These are phyloP conservation scores for Phytophthora cajani DNA, from an alignment of 352 stramenopile species.

Conservation along the genomic window DNA sequence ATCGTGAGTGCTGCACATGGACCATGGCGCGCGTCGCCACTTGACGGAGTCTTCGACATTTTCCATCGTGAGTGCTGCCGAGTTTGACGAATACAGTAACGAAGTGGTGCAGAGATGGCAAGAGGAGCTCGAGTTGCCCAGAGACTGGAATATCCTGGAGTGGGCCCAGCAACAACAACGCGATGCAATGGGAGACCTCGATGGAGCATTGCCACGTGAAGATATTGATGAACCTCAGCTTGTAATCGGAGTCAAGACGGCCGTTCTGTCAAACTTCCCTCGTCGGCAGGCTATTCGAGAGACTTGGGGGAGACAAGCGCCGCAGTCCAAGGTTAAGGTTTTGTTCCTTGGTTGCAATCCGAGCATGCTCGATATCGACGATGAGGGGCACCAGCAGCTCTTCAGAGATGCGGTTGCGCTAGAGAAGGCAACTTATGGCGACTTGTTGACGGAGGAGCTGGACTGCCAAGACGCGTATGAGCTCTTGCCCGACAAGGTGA, in stretches of 20 bases:
- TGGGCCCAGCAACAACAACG: slow-evolving; percentile 2
- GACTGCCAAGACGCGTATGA: slow-evolving; percentile 54
- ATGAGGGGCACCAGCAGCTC: background rate
- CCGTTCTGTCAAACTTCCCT: slow-evolving; percentile 33
- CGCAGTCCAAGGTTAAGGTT: slow-evolving; percentile 5
- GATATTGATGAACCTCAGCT: background rate
- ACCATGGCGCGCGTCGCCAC: background rate
- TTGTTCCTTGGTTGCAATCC: slow-evolving; percentile 18
- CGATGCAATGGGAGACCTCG: background rate
- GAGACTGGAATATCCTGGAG: slow-evolving; percentile 1
- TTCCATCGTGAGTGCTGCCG: background rate
- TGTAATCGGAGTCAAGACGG: slow-evolving; percentile 55
- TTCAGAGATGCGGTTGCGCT: slow-evolving; percentile 2
- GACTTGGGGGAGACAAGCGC: slow-evolving; percentile 36
- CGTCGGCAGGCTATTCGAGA: slow-evolving; percentile 37
- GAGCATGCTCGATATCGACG: background rate
- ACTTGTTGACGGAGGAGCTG: slow-evolving; percentile 54
- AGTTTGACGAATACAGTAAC: background rate
- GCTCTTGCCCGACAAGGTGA: slow-evolving; percentile 51
- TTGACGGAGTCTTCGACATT: background rate
- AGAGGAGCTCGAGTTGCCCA: background rate
- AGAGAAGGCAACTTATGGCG: slow-evolving; percentile 40
- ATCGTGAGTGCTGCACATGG: background rate
- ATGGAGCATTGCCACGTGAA: slow-evolving; percentile 4
- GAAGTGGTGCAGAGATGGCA: background rate